phyloP scores from a whole-genome alignment of 225 moss, liverwort and hornwort genomes.

The Rhytidiadelphus loreus region DNA sequence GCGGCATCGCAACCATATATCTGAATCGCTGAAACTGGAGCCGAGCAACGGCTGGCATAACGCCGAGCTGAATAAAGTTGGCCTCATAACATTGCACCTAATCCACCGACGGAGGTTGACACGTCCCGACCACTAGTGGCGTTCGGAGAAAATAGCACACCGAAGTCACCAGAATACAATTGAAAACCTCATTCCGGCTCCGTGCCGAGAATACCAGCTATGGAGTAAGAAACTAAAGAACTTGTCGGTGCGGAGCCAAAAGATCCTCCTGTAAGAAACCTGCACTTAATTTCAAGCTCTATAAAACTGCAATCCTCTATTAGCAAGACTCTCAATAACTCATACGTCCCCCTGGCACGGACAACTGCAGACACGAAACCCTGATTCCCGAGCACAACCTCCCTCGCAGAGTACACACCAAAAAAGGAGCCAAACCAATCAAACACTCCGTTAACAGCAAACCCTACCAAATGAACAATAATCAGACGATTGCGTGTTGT shows the following conservation, averaged over 20 bases:
- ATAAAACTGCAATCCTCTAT: not conserved
- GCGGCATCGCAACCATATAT: slow-evolving; percentile 16
- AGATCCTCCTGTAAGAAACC: not conserved
- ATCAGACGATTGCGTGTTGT: slow-evolving; percentile 23
- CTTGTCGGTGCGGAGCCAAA: not conserved
- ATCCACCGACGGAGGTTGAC: not conserved
- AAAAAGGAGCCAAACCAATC: not conserved
- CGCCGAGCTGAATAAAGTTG: slow-evolving; percentile 2
- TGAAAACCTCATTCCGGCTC: not conserved
- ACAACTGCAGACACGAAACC: slow-evolving; percentile 1
- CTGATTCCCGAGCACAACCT: not conserved
- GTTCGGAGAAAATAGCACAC: not conserved
- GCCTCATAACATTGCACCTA: slow-evolving; percentile 22
- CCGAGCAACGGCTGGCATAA: slow-evolving; percentile 12
- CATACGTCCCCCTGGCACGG: not conserved
- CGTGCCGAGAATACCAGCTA: not conserved
- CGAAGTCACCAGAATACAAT: not conserved
- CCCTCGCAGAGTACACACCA: not conserved
- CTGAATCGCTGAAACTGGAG: slow-evolving; percentile 19
- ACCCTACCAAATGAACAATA: not conserved
- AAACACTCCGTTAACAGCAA: not conserved
- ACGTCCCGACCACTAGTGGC: not conserved
- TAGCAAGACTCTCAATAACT: not conserved
- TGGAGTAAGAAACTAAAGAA: not conserved
- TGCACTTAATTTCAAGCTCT: not conserved